Base-by-base conservation (phyloP, 306 rosid genomes). In the Quercus agrifolia region DNA sequence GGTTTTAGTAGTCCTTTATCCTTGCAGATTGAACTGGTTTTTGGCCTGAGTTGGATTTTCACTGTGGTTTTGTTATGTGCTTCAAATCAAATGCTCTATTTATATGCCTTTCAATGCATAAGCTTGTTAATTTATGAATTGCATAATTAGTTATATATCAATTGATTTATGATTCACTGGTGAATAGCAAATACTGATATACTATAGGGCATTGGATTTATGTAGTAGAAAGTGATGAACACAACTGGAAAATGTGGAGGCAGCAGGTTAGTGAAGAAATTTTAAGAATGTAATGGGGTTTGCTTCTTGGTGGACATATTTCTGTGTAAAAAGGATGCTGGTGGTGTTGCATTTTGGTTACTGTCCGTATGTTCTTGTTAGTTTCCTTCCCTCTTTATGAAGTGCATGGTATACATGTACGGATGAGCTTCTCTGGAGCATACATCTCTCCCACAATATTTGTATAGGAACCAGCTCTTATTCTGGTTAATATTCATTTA, bases 201-300 rank as follows among this genome's bases (percentile, higher is more conserved):
- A 12, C 72, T 9, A 35, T 33, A 7, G 20, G 72, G 72, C 10
- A 1, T 78, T 31, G 51, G 21, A 30, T 56, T 51, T 19, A 25
- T 61, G 62, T 49, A 51, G 77, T 82, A 84, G 90, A 83, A 78
- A 27, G 33, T 44, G 57, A 73, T 62, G 25, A n/a, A 74, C 27
- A 54, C 67, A 56, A 33, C 33, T 63, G 79, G 23, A 70, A 38
- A 54, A 28, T 20, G 18, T 21, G 68, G n/a, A 46, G 44, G 55
- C 55, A 69, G 73, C 13, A 28, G 51, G 11, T 54, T 70, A 63
- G 79, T 20, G 3, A n/a, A 52, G 56, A 31, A 51, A 62, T 70
- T 19, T 75, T 1, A 62, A 74, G 73, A 75, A 35, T 57, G 66
- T 71, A 80, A 30, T 63, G 52, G 21, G 52, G 30, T 73, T 76